Evolutionary conservation across 2,329 filamentous ascomycete genomes (phyloP), one percentile per base, ranked within the genome.

Genomic region (Neopestalotiopsis sp.): DNA sequence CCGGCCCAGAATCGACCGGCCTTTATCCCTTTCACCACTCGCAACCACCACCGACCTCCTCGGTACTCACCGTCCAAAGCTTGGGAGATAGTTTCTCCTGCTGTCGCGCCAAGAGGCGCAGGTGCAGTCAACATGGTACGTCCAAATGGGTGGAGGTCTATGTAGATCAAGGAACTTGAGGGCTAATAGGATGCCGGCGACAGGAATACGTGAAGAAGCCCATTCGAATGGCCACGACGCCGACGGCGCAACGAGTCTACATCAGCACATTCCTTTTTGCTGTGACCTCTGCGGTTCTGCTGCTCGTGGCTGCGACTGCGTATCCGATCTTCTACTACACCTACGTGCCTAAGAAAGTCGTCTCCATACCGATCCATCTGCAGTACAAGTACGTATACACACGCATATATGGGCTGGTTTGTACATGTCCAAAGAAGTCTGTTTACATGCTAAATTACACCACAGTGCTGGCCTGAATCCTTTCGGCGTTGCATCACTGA

Each of bases 251-350:
- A 74, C 82, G 85, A 70, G 82, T 81, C 1, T 80, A 86, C 68
- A 76, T 89, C 58, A 85, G 84, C 69, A 80, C 82, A 1, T 75
- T 81, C 17, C 78, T 89, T 24, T 79, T 88, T 24, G 73, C 81
- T 4, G 78, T 78, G 12, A 78, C 81, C 3, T 84, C 84, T 1
- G 70, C 80, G 2, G 76, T 82, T 7, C 79, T 90, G 67, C 79
- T 88, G 30, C 79, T 80, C 17, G 73, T 87, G 10, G 85, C 87
- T 4, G 80, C 81, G 0, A 70, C 88, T 30, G 83, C 81, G 14
- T 88, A 88, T 38, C 76, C 84, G 2, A 72, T 87, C 2, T 88
- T 89, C 72, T 89, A 89, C 75, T 83, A 85, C 72, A 84, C 83
- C 71, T 89, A 88, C 71, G 80, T 90, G 1, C 88, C 88, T 0